Percentiles rank a stretch among this genome's conserved stretches.
Conservation (phyloP, 805 yeast species). For the Kodamaea laetipori region DNA sequence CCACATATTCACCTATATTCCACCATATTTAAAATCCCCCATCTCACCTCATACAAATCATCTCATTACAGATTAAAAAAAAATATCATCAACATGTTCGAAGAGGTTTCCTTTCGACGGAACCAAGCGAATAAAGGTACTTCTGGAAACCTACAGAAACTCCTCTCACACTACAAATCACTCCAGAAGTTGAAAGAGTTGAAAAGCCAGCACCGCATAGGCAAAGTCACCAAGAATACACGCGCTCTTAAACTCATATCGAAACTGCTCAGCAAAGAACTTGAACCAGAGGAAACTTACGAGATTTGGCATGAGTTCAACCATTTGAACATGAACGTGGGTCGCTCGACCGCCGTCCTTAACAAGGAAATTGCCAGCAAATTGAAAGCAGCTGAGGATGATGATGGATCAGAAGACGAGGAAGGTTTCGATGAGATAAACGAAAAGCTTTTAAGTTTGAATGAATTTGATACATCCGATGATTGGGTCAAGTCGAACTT, state of each 20-base stretch:
- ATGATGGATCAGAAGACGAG: slow-evolving; percentile 12
- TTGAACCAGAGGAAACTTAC: slow-evolving; percentile 34
- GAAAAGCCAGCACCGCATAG: slow-evolving; percentile 13
- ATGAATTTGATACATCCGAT: slow-evolving; percentile 23
- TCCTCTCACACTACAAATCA: slow-evolving; percentile 21
- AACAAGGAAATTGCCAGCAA: neutral
- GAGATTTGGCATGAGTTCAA: slow-evolving; percentile 34
- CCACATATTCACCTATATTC: no score
- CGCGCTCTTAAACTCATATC: slow-evolving; percentile 25
- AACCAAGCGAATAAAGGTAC: slow-evolving; percentile 1
- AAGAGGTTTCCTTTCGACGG: slow-evolving; percentile 5
- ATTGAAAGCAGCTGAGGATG: neutral
- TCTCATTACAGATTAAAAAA: neutral
- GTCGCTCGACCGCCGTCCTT: neutral
- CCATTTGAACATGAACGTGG: slow-evolving; percentile 17
- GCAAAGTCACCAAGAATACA: slow-evolving; percentile 11
- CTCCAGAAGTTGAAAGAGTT: slow-evolving; percentile 19
- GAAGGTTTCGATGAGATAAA: slow-evolving; percentile 9
- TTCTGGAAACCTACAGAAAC: slow-evolving; percentile 6
- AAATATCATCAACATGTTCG: slow-evolving; percentile 1
- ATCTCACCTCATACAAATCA: no score
- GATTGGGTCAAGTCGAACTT: slow-evolving; percentile 24
- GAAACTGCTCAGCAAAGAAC: slow-evolving; percentile 24
- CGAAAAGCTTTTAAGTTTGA: neutral
- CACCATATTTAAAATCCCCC: no score